Evolutionary conservation across 768 basidiomycete species (phyloP).

Genomic region (Trametes maxima): DNA sequence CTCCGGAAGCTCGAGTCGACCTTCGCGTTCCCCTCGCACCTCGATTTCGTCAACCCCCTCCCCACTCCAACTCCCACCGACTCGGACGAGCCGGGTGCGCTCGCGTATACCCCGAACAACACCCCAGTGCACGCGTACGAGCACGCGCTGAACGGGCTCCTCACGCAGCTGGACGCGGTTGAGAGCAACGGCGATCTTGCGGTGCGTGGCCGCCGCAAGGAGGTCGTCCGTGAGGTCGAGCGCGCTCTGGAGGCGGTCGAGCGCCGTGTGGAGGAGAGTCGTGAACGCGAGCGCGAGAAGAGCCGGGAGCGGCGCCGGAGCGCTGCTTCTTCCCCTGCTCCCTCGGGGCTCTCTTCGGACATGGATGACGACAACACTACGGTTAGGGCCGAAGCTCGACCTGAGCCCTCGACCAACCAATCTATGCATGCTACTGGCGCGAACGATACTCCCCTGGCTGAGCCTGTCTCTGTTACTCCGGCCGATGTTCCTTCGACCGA

Average conservation of each 20-base stretch:
- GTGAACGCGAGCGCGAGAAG: conserved; percentile 32
- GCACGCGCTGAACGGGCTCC: conserved; percentile 56
- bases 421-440: neutral
- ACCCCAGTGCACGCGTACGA: conserved; percentile 64
- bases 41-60: conserved; percentile 33
- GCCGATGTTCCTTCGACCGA: neutral
- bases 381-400: neutral
- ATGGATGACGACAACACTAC: neutral
- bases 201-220: conserved; percentile 54
- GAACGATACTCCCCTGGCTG: neutral
- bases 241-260: conserved; percentile 56
- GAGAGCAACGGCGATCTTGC: conserved; percentile 59
- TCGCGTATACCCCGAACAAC: conserved; percentile 62
- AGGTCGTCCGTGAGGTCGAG: conserved; percentile 58
- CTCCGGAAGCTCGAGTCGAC: conserved; percentile 40
- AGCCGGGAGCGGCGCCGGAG: conserved; percentile 15
- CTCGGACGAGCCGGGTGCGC: conserved; percentile 32
- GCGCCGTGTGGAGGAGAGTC: conserved; percentile 46
- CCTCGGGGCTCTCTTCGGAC: neutral
- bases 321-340: neutral
- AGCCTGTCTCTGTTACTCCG: neutral
- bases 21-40: conserved; percentile 41
- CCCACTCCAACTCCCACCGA: neutral
- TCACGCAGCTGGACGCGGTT: conserved; percentile 60
- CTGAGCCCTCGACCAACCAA: neutral